Base-by-base conservation (phyloP, 495 filamentous ascomycete genomes). In the Glonium stellatum region DNA sequence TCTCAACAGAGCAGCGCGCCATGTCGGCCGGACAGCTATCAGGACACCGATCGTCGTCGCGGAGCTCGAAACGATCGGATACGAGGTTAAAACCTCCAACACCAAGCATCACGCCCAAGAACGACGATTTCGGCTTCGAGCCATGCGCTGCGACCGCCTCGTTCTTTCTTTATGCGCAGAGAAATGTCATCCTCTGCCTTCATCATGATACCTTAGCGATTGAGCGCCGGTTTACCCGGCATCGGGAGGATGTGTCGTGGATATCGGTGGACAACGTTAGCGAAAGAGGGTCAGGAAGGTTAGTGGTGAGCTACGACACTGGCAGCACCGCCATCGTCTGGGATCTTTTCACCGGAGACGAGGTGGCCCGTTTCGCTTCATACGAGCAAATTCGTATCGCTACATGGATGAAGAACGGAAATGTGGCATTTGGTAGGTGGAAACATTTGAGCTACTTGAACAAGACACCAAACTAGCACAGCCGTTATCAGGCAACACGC, bases 371-470 rank as follows among this genome's bases (percentile, higher is more conserved):
- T 50, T 97, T 97, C 72, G 85, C 85, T 54, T 90, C 90, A 0
- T 97, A 95, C 68, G 91, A 96, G 69, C 80, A 86, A 60, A 80
- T 98, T 57, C 82, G 81, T 41, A 85, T 88, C 50, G 93, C 93
- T 49, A 79, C 88, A 18, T 98, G 92, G 91, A 96, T 98, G 93
- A 82, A 87, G 50, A 96, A 97, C 77, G 93, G 95, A 41, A 95
- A 97, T 79, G 84, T 98, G 58, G 92, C 89, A 54, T 97, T 97
- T 77, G 93, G 92, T 96, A 78, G 70, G 80, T 58, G 18, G n/a
- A n/a, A 34, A 18, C 13, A 19, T 44, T 22, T 37, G 10, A 9
- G 18, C 25, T 39, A 27, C 21, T 18, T 62, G 67, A 36, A 58
- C 55, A 1, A 49, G 15, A 25, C 36, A 48, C 25, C 57, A 41